Evolutionary conservation across 208 protist species (phyloP), one percentile per base, ranked within the genome.

Genomic region (Leptomonas seymouri): DNA sequence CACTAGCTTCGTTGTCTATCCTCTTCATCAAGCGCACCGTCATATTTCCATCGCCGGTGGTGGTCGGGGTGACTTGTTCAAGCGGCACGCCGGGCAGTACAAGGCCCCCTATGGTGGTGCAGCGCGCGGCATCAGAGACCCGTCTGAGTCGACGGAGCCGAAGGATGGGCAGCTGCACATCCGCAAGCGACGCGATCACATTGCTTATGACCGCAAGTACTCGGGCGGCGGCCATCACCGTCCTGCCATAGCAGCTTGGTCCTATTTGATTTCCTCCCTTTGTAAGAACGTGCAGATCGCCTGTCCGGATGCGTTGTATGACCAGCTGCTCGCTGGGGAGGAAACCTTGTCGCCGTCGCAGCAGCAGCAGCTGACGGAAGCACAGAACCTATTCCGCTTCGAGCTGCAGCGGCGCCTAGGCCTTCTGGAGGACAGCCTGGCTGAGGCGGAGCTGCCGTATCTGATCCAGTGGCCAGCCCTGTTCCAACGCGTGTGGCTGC

Each of bases 361-460:
- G 60, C 25, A 30, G 30, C 48, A 73, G 25, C 45, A 57, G 28
- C 62, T 86, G 30, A 25, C 39, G 6, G 79, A 78, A 6, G 83
- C 80, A 14, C 84, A 90, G 64, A 55, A 54, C 21, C 58, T 87
- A 16, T 89, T 93, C 64, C 70, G 80, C 34, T 93, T 91, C 56
- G 90, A 96, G 67, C 73, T 96, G 21, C 80, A 84, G 36, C 80
- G 84, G 36, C 87, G 87, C 14, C 51, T 96, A 28, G 81, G 85
- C 4, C 75, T 96, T 15, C 58, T 96, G 21, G 87, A 96, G 69
- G 90, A 96, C 66, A 85, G 84, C 28, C 74, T 96, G 15, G 74
- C 77, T 1, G 76, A 85, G 25, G 90, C 90, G 8, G 79, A 87
- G 59, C 63, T 93, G 34, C 44, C 46, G 20, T 78, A 90, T 27